Percentiles rank a stretch among this genome's conserved stretches.
Conservation (phyloP, 2,329 filamentous ascomycete species). For the Mycosphaerelloides madeirae region DNA sequence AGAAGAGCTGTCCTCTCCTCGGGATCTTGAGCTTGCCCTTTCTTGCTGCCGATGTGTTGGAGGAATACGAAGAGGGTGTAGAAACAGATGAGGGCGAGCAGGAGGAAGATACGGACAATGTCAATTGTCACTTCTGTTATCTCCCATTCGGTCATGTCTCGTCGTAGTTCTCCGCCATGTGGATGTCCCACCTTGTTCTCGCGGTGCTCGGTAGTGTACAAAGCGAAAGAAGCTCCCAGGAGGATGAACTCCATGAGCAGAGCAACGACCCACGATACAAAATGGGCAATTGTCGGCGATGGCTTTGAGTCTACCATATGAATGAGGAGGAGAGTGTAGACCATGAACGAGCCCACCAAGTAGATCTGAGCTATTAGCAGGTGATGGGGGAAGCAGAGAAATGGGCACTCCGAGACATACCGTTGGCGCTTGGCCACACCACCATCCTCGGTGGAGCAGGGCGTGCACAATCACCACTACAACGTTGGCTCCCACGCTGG, state of each 20-base stretch:
- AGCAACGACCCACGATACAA: conserved; percentile 71
- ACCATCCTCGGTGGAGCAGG: conserved; percentile 65
- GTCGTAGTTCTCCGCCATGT: conserved; percentile 30
- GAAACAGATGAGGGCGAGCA: conserved; percentile 56
- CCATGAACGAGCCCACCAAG: conserved; percentile 76
- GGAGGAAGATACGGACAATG: conserved; percentile 62
- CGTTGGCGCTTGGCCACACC: conserved; percentile 73
- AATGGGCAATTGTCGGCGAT: conserved; percentile 74
- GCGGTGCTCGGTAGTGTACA: conserved; percentile 65
- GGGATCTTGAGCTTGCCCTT: conserved; percentile 37
- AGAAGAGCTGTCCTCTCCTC: conserved; percentile 63
- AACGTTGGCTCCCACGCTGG: conserved; percentile 73
- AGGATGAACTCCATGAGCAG: conserved; percentile 70
- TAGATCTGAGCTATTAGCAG: conserved; percentile 61
- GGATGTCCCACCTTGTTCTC: conserved; percentile 53
- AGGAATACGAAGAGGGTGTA: conserved; percentile 53
- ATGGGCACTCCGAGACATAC: conserved; percentile 47
- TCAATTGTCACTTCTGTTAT: conserved; percentile 62
- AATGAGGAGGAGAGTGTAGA: conserved; percentile 80
- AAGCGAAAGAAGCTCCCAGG: conserved; percentile 61
- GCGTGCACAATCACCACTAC: conserved; percentile 70
- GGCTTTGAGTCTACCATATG: conserved; percentile 79
- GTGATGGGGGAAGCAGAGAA: not conserved
- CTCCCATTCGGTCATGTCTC: conserved; percentile 55
- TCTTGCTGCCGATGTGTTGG: conserved; percentile 36